Evolutionary conservation across 352 stramenopile genomes (phyloP).

Genomic region (Phytophthora vignae): DNA sequence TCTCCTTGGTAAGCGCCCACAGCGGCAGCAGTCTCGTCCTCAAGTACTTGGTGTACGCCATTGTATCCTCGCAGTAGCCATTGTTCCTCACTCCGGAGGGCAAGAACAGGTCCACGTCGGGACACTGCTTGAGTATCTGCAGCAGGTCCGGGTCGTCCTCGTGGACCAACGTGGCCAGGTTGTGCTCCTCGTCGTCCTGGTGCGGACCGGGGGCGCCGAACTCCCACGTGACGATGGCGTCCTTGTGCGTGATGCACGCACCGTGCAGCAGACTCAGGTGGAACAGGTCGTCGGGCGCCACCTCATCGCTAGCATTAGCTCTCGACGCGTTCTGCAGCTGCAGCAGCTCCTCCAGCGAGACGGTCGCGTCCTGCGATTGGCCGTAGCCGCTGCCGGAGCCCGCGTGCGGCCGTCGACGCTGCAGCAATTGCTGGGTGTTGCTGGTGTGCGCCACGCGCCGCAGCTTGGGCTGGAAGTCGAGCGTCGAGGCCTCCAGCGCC

Average conservation of each 20-base stretch:
- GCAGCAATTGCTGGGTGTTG: conserved; percentile 24
- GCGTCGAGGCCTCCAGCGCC: conserved; percentile 38
- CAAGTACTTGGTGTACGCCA: conserved; percentile 65
- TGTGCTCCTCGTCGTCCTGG: conserved; percentile 27
- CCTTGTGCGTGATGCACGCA: conserved; percentile 50
- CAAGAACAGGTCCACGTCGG: conserved; percentile 75
- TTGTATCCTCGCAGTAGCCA: conserved; percentile 64
- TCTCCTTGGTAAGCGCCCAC: conserved; percentile 52
- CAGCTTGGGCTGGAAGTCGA: conserved; percentile 41
- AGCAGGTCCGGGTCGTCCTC: conserved; percentile 48
- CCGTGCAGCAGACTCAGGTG: conserved; percentile 64
- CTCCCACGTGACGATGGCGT: conserved; percentile 61
- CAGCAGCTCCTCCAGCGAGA: conserved; percentile 26
- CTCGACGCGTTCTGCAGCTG: conserved; percentile 16
- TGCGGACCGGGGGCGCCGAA: conserved; percentile 35
- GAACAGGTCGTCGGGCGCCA: conserved; percentile 42
- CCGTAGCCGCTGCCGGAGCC: not conserved
- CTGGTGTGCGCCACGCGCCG: conserved; percentile 31
- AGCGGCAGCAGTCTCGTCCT: conserved; percentile 44
- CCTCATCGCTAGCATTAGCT: conserved; percentile 22
- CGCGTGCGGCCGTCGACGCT: not conserved
- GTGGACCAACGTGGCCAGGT: conserved; percentile 38
- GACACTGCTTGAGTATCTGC: conserved; percentile 58
- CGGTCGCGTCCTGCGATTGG: conserved; percentile 10
- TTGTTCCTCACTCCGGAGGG: conserved; percentile 46